Conservation (phyloP, 345 rosid genomes). For the Punica granatum region DNA sequence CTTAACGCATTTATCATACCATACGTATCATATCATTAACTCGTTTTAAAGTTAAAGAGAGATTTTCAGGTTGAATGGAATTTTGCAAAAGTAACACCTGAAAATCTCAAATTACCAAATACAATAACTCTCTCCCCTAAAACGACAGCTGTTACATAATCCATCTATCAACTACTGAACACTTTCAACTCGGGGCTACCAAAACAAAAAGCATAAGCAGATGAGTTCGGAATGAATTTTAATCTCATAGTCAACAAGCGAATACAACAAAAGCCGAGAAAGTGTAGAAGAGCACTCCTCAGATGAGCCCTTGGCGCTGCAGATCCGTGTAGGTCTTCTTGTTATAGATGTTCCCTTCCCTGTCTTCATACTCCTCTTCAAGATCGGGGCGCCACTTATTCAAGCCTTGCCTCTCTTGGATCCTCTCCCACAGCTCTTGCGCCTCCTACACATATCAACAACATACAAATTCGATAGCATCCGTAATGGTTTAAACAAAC, state of each 20-base stretch:
- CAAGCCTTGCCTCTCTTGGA: constrained; percentile 77
- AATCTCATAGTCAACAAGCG: neutral
- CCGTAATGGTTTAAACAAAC: neutral
- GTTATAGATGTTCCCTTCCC: constrained; percentile 96
- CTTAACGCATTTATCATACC: too few species aligned
- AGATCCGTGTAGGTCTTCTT: constrained; percentile 94
- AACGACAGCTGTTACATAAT: neutral
- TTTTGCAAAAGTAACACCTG: too few species aligned
- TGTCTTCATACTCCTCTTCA: constrained; percentile 99
- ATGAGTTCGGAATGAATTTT: neutral
- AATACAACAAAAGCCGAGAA: neutral
- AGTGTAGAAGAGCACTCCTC: constrained; percentile 7
- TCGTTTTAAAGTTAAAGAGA: too few species aligned
- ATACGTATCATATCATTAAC: too few species aligned
- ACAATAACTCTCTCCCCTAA: neutral
- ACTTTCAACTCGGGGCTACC: neutral
- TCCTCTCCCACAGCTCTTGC: constrained; percentile 83
- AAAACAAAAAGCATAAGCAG: neutral
- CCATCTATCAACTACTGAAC: neutral
- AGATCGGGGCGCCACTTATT: constrained; percentile 99
- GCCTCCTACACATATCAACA: constrained; percentile 65
- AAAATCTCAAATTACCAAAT: neutral
- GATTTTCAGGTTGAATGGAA: too few species aligned
- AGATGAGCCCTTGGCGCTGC: constrained; percentile 94
- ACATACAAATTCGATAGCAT: neutral